phyloP scores from a whole-genome alignment of 176 grass and related monocot genomes.

The Eragrostis curvula region DNA sequence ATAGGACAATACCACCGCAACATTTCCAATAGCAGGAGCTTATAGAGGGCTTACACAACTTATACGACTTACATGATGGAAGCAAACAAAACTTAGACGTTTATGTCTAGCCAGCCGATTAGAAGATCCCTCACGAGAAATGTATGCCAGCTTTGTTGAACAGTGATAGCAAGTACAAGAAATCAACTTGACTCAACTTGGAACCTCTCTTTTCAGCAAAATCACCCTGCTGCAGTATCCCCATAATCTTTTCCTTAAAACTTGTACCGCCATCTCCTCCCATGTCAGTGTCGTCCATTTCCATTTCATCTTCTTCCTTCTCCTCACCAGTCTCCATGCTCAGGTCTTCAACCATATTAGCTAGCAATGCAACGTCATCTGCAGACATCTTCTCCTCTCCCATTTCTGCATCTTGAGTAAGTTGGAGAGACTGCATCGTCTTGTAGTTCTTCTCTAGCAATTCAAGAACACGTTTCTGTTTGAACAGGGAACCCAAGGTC shows the following conservation, averaged over 20 bases:
- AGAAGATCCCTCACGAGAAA: slow-evolving; percentile 63
- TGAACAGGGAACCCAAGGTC: slow-evolving; percentile 83
- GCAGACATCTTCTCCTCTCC: slow-evolving; percentile 49
- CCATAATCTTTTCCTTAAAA: slow-evolving; percentile 91
- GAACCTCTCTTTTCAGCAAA: slow-evolving; percentile 93
- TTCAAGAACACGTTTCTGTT: slow-evolving; percentile 73
- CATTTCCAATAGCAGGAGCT: neutral
- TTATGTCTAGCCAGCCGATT: neutral
- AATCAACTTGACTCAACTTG: slow-evolving; percentile 88
- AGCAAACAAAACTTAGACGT: neutral
- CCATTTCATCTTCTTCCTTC: slow-evolving; percentile 83
- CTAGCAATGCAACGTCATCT: slow-evolving; percentile 67
- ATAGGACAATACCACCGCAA: neutral
- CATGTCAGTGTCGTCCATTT: slow-evolving; percentile 52
- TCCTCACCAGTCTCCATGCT: slow-evolving; percentile 54
- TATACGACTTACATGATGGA: neutral
- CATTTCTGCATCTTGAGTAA: slow-evolving; percentile 43
- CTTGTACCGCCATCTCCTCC: slow-evolving; percentile 20
- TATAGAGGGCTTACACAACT: neutral
- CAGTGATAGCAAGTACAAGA: slow-evolving; percentile 91
- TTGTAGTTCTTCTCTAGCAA: slow-evolving; percentile 97
- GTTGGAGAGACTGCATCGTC: slow-evolving; percentile 82
- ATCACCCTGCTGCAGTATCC: slow-evolving; percentile 80
- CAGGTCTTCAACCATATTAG: slow-evolving; percentile 87
- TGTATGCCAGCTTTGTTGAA: slow-evolving; percentile 93